Conservation (phyloP, 2,329 filamentous ascomycete genomes). For the Hymenoscyphus repandus region DNA sequence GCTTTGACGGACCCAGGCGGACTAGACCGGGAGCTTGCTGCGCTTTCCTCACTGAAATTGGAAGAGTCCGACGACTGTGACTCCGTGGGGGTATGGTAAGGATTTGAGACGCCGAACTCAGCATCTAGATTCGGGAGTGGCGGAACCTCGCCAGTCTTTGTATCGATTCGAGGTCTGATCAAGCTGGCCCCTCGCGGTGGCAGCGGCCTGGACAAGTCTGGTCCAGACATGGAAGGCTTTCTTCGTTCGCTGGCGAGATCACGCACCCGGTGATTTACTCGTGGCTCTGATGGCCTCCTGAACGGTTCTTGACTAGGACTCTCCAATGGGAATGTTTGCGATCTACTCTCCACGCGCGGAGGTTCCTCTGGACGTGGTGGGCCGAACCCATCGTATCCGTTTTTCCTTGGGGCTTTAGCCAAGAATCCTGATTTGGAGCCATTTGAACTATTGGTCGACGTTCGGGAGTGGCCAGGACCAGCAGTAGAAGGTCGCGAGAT, state of each 20-base stretch:
- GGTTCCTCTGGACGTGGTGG: conserved; percentile 36
- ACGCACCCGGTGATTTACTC: conserved; percentile 11
- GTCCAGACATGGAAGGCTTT: conserved; percentile 25
- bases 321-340: conserved; percentile 30
- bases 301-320: conserved; percentile 17
- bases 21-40: conserved; percentile 57
- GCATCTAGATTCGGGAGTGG: conserved; percentile 44
- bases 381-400: conserved; percentile 55
- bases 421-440: conserved; percentile 16
- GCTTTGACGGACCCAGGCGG: conserved; percentile 41
- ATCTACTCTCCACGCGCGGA: conserved; percentile 30
- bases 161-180: conserved; percentile 20
- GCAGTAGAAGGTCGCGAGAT: conserved; percentile 19
- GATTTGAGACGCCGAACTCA: conserved; percentile 57
- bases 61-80: conserved; percentile 63
- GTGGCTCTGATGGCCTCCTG: conserved; percentile 23
- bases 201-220: conserved; percentile 25
- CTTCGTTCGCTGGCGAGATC: conserved; percentile 1
- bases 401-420: conserved; percentile 34
- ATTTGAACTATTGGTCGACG: conserved; percentile 21
- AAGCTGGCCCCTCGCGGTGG: conserved; percentile 30
- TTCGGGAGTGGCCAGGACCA: conserved; percentile 21
- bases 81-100: conserved; percentile 58
- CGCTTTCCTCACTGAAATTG: conserved; percentile 52
- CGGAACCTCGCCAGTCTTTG: conserved; percentile 20